Evolutionary conservation across 2,329 filamentous ascomycete genomes (phyloP).

Genomic region (Sordariomycetes sp.): DNA sequence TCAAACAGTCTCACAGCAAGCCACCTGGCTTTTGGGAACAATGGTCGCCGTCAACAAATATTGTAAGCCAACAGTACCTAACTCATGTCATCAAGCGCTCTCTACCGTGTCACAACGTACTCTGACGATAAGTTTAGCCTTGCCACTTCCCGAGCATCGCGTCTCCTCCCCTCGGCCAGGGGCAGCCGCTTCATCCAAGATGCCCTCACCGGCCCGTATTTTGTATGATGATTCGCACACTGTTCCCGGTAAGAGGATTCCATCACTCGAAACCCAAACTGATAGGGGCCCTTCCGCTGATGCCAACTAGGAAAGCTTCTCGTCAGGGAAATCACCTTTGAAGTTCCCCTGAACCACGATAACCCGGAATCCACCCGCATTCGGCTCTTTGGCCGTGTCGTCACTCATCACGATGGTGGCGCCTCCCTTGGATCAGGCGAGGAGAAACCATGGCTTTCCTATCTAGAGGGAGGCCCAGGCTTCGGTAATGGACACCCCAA

Average conservation of each 20-base stretch:
- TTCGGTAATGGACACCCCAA: conserved; percentile 68
- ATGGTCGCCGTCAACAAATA: not conserved
- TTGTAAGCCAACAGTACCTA: not conserved
- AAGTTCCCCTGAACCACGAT: conserved; percentile 71
- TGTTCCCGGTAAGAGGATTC: conserved; percentile 14
- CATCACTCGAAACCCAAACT: not conserved
- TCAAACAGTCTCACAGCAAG: not conserved
- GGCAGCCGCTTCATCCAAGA: not conserved
- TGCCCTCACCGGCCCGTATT: conserved; percentile 22
- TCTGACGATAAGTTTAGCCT: not conserved
- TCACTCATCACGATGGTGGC: conserved; percentile 49
- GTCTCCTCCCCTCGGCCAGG: not conserved
- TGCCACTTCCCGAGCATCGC: not conserved
- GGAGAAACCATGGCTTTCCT: conserved; percentile 53
- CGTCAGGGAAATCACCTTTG: conserved; percentile 76
- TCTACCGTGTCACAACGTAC: not conserved
- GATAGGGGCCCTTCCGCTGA: not conserved
- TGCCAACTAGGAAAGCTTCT: conserved; percentile 52
- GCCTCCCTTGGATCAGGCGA: conserved; percentile 17
- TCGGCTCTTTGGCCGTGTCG: conserved; percentile 68
- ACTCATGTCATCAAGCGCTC: not conserved
- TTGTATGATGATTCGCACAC: conserved; percentile 30
- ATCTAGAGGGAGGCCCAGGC: conserved; percentile 79
- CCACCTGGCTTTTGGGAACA: not conserved
- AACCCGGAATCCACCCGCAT: conserved; percentile 51